phyloP scores from a whole-genome alignment of 176 grass and related monocot species.

The Oryza meridionalis region DNA sequence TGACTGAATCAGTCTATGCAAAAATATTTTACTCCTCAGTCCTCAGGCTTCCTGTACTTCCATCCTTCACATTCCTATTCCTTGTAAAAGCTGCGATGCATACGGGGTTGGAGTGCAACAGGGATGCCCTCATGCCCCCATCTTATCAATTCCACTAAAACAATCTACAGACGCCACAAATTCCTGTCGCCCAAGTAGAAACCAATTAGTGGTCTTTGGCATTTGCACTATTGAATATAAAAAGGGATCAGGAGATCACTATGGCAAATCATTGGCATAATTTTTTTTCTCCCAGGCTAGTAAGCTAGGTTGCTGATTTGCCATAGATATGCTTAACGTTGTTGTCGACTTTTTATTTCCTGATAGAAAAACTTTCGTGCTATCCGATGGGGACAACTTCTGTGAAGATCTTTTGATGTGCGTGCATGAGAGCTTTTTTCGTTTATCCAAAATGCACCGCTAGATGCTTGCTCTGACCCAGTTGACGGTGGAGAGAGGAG shows the following conservation, averaged over 20 bases:
- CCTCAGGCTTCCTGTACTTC: background rate
- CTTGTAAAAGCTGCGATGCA: background rate
- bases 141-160: background rate
- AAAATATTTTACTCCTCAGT: background rate
- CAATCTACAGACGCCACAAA: background rate
- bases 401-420: conserved; percentile 26
- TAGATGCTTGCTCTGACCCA: conserved; percentile 8
- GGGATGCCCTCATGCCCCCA: background rate
- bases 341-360: conserved; percentile 23
- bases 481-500: conserved; percentile 13
- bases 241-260: background rate
- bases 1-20: background rate
- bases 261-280: background rate
- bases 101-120: background rate
- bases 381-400: background rate
- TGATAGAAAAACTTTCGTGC: conserved; percentile 15
- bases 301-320: background rate
- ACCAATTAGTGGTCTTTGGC: background rate
- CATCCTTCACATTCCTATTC: background rate
- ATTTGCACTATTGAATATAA: background rate
- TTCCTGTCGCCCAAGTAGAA: conserved; percentile 7
- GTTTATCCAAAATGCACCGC: conserved; percentile 20
- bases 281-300: conserved; percentile 8
- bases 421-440: background rate
- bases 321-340: conserved; percentile 35